phyloP scores from a whole-genome alignment of 331 rosid species.

The Acacia concinna region DNA sequence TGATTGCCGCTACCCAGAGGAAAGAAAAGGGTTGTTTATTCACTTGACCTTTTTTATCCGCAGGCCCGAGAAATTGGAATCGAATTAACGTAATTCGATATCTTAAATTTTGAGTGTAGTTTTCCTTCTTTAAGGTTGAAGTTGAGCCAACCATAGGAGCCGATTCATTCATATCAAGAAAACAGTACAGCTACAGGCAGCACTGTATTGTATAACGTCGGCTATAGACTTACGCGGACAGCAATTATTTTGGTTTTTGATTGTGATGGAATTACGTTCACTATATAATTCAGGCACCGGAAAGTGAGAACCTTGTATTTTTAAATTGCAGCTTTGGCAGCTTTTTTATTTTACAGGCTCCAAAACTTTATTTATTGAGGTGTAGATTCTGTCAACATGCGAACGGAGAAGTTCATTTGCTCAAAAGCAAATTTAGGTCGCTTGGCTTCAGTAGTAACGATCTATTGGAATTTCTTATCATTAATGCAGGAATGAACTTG shows the following conservation, averaged over 20 bases:
- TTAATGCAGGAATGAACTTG: constrained; percentile 49
- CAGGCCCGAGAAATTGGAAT: background rate
- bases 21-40: background rate
- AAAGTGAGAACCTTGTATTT: background rate
- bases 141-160: background rate
- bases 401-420: background rate
- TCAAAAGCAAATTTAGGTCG: constrained; percentile 1
- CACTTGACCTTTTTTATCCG: background rate
- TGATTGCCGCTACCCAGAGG: background rate
- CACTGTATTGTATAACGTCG: background rate
- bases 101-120: background rate
- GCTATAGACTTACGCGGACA: background rate
- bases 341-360: background rate
- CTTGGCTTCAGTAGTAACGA: background rate
- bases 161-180: background rate
- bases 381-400: background rate
- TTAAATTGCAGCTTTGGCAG: background rate
- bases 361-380: background rate
- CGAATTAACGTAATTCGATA: background rate
- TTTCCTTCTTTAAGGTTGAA: background rate
- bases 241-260: background rate
- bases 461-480: constrained; percentile 7
- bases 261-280: background rate
- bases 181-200: background rate
- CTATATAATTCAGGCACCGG: background rate